Evolutionary conservation across 2,329 filamentous ascomycete genomes (phyloP).

Genomic region (Phaeoacremonium minimum): DNA sequence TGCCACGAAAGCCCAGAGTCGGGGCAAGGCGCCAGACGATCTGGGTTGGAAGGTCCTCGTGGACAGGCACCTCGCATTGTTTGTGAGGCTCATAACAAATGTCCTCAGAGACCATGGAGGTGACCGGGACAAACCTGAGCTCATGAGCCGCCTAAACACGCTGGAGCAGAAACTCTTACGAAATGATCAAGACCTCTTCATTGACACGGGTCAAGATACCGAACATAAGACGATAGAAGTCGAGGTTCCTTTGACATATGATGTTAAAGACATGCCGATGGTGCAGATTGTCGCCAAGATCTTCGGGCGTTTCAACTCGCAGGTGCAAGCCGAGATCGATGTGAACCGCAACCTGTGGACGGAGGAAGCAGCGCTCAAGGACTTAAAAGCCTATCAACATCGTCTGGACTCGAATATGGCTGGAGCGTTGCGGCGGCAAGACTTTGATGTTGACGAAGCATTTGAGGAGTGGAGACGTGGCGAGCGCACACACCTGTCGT

Average conservation of each 20-base stretch:
- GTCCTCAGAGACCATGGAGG: slow-evolving; percentile 81
- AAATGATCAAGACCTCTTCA: slow-evolving; percentile 84
- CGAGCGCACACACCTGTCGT: slow-evolving; percentile 82
- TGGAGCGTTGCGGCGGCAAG: slow-evolving; percentile 73
- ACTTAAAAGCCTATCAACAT: slow-evolving; percentile 90
- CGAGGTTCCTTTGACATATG: slow-evolving; percentile 76
- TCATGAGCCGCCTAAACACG: slow-evolving; percentile 71
- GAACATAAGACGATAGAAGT: slow-evolving; percentile 72
- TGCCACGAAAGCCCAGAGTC: slow-evolving; percentile 79
- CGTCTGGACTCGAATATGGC: slow-evolving; percentile 76
- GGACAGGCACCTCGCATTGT: slow-evolving; percentile 90
- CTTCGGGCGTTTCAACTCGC: slow-evolving; percentile 73
- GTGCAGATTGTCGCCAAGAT: slow-evolving; percentile 83
- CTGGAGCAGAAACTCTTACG: slow-evolving; percentile 91
- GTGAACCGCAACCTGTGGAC: slow-evolving; percentile 79
- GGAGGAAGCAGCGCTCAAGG: slow-evolving; percentile 82
- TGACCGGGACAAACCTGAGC: slow-evolving; percentile 78
- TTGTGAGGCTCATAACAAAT: slow-evolving; percentile 78
- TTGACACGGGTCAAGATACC: slow-evolving; percentile 53
- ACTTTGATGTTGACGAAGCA: slow-evolving; percentile 86
- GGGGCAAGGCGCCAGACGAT: slow-evolving; percentile 71
- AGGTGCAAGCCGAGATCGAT: slow-evolving; percentile 85
- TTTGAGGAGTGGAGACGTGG: slow-evolving; percentile 88
- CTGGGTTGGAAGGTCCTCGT: slow-evolving; percentile 89
- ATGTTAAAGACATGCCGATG: slow-evolving; percentile 95